A percentile compares a stretch with the other conserved stretches of the same genome.
These are phyloP conservation scores for Lycium ferocissimum DNA, from an alignment of 257 asterid species.

Conservation along the genomic window DNA sequence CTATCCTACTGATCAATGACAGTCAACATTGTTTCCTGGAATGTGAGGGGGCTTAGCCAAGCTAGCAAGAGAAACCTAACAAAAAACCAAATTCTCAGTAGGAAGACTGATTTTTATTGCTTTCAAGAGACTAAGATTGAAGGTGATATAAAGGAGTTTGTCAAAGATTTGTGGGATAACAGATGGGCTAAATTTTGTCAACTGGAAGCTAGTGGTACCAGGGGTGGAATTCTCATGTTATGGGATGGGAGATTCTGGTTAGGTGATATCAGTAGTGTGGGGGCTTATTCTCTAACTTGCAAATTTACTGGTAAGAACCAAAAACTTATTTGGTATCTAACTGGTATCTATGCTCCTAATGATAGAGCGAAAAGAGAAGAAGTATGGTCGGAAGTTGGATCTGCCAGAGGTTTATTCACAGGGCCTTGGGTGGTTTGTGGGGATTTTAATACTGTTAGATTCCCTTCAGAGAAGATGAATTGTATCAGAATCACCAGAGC, in stretches of 20 bases:
- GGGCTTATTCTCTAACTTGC: not conserved
- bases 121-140: not conserved
- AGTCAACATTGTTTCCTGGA: not conserved
- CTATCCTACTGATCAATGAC: not conserved
- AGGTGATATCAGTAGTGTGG: not conserved
- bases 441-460: not conserved
- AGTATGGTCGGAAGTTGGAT: not conserved
- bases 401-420: not conserved
- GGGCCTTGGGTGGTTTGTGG: not conserved
- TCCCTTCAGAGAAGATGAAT: not conserved
- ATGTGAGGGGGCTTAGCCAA: not conserved
- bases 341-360: not conserved
- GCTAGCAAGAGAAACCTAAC: not conserved
- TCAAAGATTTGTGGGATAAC: no score
- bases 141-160: not conserved
- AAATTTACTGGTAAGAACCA: not conserved
- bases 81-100: not conserved
- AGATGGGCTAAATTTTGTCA: not conserved
- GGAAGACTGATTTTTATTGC: not conserved
- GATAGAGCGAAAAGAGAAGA: not conserved
- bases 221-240: not conserved
- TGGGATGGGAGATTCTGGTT: not conserved
- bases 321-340: not conserved
- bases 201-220: not conserved
- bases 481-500: not conserved